These are phyloP conservation scores for Warburgia ugandensis DNA, from an alignment of 164 flowering plant genomes.

Conservation along the genomic window DNA sequence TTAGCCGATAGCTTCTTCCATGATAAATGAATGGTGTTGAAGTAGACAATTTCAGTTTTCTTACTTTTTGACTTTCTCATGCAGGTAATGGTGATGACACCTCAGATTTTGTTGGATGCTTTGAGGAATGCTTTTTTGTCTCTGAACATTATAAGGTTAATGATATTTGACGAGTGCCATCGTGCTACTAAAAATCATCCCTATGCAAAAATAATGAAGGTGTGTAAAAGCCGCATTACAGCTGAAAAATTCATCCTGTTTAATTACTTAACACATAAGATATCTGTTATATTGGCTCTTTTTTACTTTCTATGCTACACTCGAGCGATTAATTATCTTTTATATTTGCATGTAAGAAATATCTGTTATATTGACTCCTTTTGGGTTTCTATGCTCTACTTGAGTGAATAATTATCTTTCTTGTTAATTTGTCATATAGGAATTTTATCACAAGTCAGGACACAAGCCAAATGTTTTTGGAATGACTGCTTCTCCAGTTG, in stretches of 20 bases:
- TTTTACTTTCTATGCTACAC: too few relatives aligned
- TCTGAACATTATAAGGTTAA: slow-evolving; percentile 41
- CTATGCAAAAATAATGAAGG: slow-evolving; percentile 85
- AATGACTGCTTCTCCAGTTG: slow-evolving; percentile 83
- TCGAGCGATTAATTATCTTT: too few relatives aligned
- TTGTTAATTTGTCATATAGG: slow-evolving; percentile 33
- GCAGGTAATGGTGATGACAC: slow-evolving; percentile 92
- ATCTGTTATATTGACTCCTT: not conserved
- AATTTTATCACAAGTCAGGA: slow-evolving; percentile 55
- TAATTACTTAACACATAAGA: too few relatives aligned
- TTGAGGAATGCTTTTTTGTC: slow-evolving; percentile 67
- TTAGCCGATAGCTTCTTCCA: too few relatives aligned
- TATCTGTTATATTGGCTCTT: too few relatives aligned
- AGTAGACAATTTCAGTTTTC: too few relatives aligned
- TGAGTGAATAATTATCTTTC: slow-evolving; percentile 1
- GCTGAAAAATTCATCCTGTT: too few relatives aligned
- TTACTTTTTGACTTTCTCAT: slow-evolving; percentile 3
- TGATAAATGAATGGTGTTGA: too few relatives aligned
- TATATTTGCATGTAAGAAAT: not conserved
- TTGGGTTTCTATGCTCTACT: slow-evolving; percentile 1
- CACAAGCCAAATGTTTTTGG: slow-evolving; percentile 81
- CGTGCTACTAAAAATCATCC: slow-evolving; percentile 78
- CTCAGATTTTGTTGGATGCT: slow-evolving; percentile 73
- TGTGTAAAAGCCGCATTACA: slow-evolving; percentile 12
- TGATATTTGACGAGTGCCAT: slow-evolving; percentile 83